A percentile compares a stretch with the other conserved stretches of the same genome.
These are phyloP conservation scores for Gamsiella multidivaricata DNA, from an alignment of 192 early-diverging fungal species.

Conservation along the genomic window DNA sequence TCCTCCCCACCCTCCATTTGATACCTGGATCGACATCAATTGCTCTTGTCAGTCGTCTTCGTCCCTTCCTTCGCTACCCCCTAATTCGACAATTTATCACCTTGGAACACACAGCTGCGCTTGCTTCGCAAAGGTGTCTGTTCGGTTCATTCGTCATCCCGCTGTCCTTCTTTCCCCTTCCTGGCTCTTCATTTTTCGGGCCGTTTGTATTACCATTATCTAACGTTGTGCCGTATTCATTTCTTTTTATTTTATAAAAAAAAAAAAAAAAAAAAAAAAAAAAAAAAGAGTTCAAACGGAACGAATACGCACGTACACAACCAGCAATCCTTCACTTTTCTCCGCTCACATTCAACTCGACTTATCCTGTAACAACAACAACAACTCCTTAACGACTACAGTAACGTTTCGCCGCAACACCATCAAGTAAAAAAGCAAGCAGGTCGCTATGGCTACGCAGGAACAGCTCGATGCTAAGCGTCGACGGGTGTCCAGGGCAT, in stretches of 20 bases:
- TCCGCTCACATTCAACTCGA: no score
- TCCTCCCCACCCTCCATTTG: not conserved
- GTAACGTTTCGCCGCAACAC: not conserved
- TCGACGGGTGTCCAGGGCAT: slow-evolving; percentile 48
- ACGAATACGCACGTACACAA: no score
- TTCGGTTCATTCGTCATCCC: not conserved
- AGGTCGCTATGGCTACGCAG: slow-evolving; percentile 29
- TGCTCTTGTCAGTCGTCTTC: not conserved
- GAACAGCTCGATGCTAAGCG: slow-evolving; percentile 50
- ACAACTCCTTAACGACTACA: no score
- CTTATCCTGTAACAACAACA: no score
- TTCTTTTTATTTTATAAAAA: not conserved
- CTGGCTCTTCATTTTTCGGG: slow-evolving; percentile 6
- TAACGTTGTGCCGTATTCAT: slow-evolving; percentile 6
- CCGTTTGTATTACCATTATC: slow-evolving; percentile 4
- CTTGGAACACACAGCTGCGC: not conserved
- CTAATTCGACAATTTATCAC: not conserved
- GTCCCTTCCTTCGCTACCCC: not conserved
- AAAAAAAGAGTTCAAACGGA: no score
- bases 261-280: not conserved
- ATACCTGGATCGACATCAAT: no score
- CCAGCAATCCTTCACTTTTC: no score
- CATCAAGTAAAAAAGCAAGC: not conserved
- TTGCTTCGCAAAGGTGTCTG: no score
- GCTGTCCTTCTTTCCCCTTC: not conserved